These are phyloP conservation scores for Colletotrichum cuscutae DNA, from an alignment of 2,329 filamentous ascomycete genomes.

Conservation along the genomic window DNA sequence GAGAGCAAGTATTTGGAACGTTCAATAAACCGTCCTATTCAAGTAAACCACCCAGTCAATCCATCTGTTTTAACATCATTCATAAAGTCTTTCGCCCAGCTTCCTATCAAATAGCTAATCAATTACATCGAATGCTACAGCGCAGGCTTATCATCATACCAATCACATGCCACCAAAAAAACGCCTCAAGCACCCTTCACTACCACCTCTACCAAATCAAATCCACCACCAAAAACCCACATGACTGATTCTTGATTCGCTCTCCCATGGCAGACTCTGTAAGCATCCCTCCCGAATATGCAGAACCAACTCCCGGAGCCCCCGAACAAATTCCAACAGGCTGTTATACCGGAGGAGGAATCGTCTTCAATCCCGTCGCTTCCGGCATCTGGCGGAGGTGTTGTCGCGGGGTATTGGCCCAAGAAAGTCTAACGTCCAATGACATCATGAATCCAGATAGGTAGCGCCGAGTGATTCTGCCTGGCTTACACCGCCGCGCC, in stretches of 20 bases:
- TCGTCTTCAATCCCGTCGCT: background rate
- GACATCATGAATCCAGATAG: background rate
- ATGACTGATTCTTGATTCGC: background rate
- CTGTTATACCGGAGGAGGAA: background rate
- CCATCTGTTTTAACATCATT: background rate
- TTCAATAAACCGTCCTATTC: background rate
- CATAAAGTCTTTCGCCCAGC: background rate
- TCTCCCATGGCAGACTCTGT: background rate
- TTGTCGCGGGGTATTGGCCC: background rate
- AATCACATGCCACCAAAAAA: background rate
- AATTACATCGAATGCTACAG: background rate
- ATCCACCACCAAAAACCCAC: background rate
- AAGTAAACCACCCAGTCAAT: background rate
- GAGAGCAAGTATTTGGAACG: rapidly evolving
- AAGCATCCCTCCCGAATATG: background rate
- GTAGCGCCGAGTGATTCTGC: background rate
- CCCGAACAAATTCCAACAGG: conserved; percentile 1
- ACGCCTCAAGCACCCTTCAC: background rate
- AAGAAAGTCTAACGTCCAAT: background rate
- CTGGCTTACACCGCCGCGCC: background rate
- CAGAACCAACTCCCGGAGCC: background rate
- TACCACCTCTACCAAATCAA: background rate
- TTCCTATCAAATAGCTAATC: too few species aligned
- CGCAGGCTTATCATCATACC: background rate
- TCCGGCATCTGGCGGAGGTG: background rate